Evolutionary conservation across 495 filamentous ascomycete species (phyloP), one percentile per base, ranked within the genome.

Genomic region (Penicillium soppii): DNA sequence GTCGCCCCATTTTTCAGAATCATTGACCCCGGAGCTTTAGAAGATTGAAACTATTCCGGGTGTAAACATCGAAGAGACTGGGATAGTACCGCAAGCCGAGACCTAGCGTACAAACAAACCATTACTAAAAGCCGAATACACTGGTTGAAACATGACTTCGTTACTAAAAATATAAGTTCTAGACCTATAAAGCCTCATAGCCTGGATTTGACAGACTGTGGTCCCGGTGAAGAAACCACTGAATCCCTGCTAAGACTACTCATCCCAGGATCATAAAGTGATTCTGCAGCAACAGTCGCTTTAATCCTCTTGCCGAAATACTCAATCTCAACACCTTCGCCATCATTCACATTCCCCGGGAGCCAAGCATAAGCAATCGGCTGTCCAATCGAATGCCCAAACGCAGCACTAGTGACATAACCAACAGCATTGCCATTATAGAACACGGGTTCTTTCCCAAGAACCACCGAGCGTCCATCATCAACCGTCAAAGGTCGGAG

Each of bases 401-500:
- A 80, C 2, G 68, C 75, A 7, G 73, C 68, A 15, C 58, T 79
- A 3, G 74, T 79, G 29, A 80, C 66, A 53, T 80, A 80, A 1
- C 77, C 77, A 19, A 61, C 67, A 1, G 69, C 38, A 40, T 67
- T 58, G 19, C 61, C 66, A 4, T 66, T 59, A 10, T 59, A 32
- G 47, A 66, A 78, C 3, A 80, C 73, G 1, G 77, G 77, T 53
- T 80, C 77, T 50, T 79, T 80, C 2, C 76, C 76, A 3, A 80
- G 58, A 25, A 79, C 62, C 44, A 78, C 55, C 1, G 75, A 78
- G 7, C 53, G 54, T 3, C 73, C 69, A 50, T 80, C 77, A 37
- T 74, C 61, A 38, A 79, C 48, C 0, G 69, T 74, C 17, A 80
- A 54, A 47, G 70, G 72, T 7, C 71, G 63, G 26, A 78, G 57